A percentile compares a stretch with the other conserved stretches of the same genome.
phyloP scores from a whole-genome alignment of 768 basidiomycete genomes.

The Podaxis sp. region DNA sequence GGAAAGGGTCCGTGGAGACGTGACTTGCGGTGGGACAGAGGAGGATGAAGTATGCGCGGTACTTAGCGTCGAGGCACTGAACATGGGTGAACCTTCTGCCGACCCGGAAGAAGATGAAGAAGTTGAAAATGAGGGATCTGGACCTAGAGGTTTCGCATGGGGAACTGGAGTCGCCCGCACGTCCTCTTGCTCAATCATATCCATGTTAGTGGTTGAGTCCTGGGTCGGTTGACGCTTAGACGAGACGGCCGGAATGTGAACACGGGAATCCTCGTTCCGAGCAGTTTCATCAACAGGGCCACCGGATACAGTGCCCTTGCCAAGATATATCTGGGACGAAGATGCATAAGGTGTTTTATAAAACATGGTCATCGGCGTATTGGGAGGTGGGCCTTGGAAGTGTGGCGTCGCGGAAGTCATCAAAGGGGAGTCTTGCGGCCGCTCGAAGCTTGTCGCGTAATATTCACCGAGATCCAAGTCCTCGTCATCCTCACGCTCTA shows the following conservation, averaged over 20 bases:
- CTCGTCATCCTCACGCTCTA: slow-evolving; percentile 8
- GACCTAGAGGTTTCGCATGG: neutral
- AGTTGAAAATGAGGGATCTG: neutral
- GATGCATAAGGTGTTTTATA: slow-evolving; percentile 22
- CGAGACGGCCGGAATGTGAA: neutral
- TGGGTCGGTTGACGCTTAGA: neutral
- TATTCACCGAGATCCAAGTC: slow-evolving; percentile 11
- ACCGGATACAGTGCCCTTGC: slow-evolving; percentile 10
- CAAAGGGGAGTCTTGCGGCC: slow-evolving; percentile 1
- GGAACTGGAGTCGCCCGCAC: slow-evolving; percentile 8
- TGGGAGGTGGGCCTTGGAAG: slow-evolving; percentile 19
- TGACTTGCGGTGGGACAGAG: neutral
- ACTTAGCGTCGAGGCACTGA: neutral
- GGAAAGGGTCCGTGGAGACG: neutral
- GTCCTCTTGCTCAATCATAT: neutral
- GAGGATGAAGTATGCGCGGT: slow-evolving; percentile 9
- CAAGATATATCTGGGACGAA: slow-evolving; percentile 30
- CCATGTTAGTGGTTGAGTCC: neutral
- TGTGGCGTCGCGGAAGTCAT: neutral
- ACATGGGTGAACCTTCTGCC: neutral
- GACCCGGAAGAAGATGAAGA: slow-evolving; percentile 5
- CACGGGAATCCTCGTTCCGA: neutral
- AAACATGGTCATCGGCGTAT: slow-evolving; percentile 20
- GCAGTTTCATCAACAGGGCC: neutral
- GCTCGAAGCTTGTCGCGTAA: neutral